Base-by-base conservation (phyloP, 2,329 filamentous ascomycete species). In the Ophidiomyces ophidiicola region DNA sequence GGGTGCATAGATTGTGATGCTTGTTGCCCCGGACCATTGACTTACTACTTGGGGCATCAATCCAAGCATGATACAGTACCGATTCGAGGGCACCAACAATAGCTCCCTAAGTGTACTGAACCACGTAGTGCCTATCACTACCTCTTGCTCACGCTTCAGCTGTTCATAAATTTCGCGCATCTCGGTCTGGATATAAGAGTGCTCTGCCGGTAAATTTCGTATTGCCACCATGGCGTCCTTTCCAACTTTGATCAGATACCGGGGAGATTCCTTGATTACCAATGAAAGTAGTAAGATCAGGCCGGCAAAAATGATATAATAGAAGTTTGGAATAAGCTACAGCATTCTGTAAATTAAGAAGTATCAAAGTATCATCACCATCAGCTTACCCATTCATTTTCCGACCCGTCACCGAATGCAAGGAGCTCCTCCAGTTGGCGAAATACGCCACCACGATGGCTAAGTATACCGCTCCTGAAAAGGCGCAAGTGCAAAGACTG, bases 361-460 rank as follows among this genome's bases (percentile, higher is more conserved):
- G 23, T n/a, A 28, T 17, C 12, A 10, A 35, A 20, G 11, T 6
- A 15, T 10, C 10, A 19, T n/a, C 6, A 30, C 32, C 2, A 11
- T 17, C 7, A 30, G 36, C 38, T 26, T 43, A 80, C 68, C 71
- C 71, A 68, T 44, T 60, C 54, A 8, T 54, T 50, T 17, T 55
- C 52, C n/a, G 64, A 63, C 42, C 57, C 55, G 30, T 63, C 53
- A 12, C 66, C 64, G 46, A 63, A 50, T 74, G 64, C 17, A 73
- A 55, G 18, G 67, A 62, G n/a, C 63, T 67, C 10, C 76, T 76
- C 53, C 78, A 80, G 56, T 78, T 81, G 43, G 79, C 74, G 51
- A 85, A 87, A 61, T 86, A 88, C 6, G 79, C 80, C 11, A 87
- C 67, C 50, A 87, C 80, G 45, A 86, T 83, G 17, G 81, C 82